Conservation (phyloP, 2,329 filamentous ascomycete genomes). For the Apiospora rasikravindrae region DNA sequence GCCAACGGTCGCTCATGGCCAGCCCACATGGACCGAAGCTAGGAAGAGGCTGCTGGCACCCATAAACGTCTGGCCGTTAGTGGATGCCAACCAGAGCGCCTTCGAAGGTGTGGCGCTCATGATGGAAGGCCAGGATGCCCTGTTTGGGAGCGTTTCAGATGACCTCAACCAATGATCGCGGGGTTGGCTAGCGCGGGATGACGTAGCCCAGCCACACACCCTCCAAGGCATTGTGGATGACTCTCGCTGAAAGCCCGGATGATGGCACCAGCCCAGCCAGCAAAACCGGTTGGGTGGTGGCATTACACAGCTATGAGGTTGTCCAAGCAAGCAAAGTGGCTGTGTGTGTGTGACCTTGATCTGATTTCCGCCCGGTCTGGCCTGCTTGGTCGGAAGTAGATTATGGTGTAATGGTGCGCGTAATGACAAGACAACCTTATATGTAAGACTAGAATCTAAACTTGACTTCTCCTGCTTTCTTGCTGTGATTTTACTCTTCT, state of each 20-base stretch:
- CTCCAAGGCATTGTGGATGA: constrained; percentile 6
- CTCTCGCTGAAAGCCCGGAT: not conserved
- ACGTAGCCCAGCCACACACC: constrained; percentile 17
- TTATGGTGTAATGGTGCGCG: too few relatives aligned
- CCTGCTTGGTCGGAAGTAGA: not conserved
- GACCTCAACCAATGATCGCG: constrained; percentile 16
- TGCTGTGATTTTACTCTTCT: not conserved
- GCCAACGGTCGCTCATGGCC: not conserved
- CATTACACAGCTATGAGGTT: constrained; percentile 7
- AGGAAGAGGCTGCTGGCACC: not conserved
- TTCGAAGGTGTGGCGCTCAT: not conserved
- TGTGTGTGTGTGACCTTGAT: not conserved
- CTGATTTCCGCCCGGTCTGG: not conserved
- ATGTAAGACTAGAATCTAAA: not conserved
- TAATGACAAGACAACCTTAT: constrained; percentile 1
- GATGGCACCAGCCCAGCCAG: not conserved
- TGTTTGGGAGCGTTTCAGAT: constrained; percentile 15
- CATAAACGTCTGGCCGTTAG: not conserved
- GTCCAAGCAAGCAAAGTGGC: constrained; percentile 10
- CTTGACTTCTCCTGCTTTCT: not conserved
- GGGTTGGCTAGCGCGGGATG: constrained; percentile 12
- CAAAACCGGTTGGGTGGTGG: constrained; percentile 17
- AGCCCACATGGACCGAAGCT: constrained; percentile 4
- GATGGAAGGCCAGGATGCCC: constrained; percentile 1
- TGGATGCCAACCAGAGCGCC: not conserved